These are phyloP conservation scores for Epithemia pelagica DNA, from an alignment of 108 stramenopile species.

Conservation along the genomic window DNA sequence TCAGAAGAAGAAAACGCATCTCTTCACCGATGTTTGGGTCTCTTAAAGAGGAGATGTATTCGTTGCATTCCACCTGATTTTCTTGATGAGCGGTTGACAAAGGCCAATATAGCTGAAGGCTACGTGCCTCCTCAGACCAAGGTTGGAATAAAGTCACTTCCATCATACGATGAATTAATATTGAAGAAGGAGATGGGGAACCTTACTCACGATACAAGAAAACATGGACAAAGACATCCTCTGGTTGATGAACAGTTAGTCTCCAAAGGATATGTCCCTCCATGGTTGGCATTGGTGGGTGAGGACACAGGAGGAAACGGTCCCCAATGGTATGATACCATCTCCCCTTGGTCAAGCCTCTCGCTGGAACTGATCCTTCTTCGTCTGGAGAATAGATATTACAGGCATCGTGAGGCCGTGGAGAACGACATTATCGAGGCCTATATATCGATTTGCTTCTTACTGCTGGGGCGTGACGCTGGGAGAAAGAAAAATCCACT, in stretches of 20 bases:
- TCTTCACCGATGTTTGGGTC: constrained; percentile 22
- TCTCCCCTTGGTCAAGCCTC: constrained; percentile 27
- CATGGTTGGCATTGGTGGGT: constrained; percentile 12
- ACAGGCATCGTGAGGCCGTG: constrained; percentile 25
- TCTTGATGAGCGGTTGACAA: constrained; percentile 21
- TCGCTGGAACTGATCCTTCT: constrained; percentile 35
- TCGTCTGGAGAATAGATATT: constrained; percentile 37
- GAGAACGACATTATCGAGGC: constrained; percentile 43
- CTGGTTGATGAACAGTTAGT: background rate
- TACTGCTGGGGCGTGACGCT: constrained; percentile 12
- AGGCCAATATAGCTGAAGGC: constrained; percentile 17
- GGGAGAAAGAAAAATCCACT: constrained; percentile 17
- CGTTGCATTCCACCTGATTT: constrained; percentile 17
- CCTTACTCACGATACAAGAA: background rate
- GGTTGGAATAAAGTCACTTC: constrained; percentile 9
- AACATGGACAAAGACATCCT: background rate
- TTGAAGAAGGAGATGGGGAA: background rate
- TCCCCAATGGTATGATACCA: constrained; percentile 8
- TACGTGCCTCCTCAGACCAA: background rate
- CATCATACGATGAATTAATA: constrained; percentile 22
- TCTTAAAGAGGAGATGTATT: constrained; percentile 37
- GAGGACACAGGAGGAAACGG: constrained; percentile 3
- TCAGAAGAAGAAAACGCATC: background rate
- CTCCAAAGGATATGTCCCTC: constrained; percentile 22
- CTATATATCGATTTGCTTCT: constrained; percentile 24